Evolutionary conservation across 1,284 basidiomycete genomes (phyloP), one percentile per base, ranked within the genome.

Genomic region (Pholiota adiposa): DNA sequence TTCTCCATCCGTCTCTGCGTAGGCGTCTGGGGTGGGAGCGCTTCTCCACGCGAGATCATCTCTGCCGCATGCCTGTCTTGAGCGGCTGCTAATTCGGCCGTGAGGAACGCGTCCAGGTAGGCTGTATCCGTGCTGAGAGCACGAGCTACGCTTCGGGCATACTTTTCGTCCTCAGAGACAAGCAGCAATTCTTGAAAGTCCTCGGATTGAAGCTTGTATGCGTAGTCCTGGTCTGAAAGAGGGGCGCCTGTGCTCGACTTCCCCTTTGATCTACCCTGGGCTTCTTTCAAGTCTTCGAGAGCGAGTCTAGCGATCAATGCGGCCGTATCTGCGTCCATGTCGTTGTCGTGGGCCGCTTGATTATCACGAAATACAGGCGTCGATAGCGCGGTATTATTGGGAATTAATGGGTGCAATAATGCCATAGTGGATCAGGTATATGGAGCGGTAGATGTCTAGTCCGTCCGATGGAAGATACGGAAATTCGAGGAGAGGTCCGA

Each of bases 221-320:
- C 85, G n/a, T 78, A 63, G 52, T 83, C 80, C 54, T 82, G 78
- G 63, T 87, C 84, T 0, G 76, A 70, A 2, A 69, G 65, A 1
- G 70, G 64, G 0, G 63, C 63, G 34, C 65, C 68, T 0, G 67
- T 70, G 23, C n/a, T n/a, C 70, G 72, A 1, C 82, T 83, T 1
- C 70, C 68, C 0, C n/a, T n/a, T n/a, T 8, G 53, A 18, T 62
- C 59, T n/a, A 72, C 67, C n/a, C n/a, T n/a, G n/a, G 23, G 79
- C 53, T 11, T 74, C 70, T 23, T 76, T 74, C n/a, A 84, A 67
- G 49, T 76, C 75, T 12, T 72, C 68, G 5, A 75, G 65, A 1
- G 68, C 67, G 18, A 78, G 66, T 36, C 72, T 69, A 7, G 73
- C 74, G 46, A 76, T 75, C 19, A 79, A 68, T 4, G 72, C 62